A percentile compares a stretch with the other conserved stretches of the same genome.
These are phyloP conservation scores for Porcisia hertigi DNA, from an alignment of 208 protist genomes.

Conservation along the genomic window DNA sequence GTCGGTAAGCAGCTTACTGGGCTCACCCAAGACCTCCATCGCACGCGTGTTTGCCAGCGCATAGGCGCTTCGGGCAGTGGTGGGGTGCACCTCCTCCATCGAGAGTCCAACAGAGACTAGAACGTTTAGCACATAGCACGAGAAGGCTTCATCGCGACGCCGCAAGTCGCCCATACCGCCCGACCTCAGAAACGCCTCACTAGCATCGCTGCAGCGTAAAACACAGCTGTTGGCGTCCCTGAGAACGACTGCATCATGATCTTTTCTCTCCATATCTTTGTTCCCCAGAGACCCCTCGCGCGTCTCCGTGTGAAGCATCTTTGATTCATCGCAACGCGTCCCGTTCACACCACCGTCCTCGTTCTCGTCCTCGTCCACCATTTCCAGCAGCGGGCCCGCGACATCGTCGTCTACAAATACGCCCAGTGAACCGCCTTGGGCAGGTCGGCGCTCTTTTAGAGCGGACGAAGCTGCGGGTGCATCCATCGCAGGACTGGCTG, in stretches of 20 bases:
- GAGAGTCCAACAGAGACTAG: conserved; percentile 48
- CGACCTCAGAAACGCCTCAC: background rate
- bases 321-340: background rate
- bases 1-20: conserved; percentile 11
- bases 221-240: background rate
- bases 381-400: background rate
- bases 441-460: background rate
- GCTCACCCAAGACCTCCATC: conserved; percentile 24
- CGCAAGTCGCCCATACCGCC: conserved; percentile 22
- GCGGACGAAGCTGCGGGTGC: background rate
- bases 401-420: conserved; percentile 7
- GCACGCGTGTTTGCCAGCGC: conserved; percentile 24
- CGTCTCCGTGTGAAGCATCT: too few species aligned
- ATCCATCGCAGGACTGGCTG: background rate
- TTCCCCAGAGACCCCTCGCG: background rate
- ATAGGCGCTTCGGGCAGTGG: conserved; percentile 42
- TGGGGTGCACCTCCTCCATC: conserved; percentile 44
- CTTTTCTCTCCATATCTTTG: conserved; percentile 8
- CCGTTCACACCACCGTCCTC: background rate
- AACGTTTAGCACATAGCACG: conserved; percentile 44
- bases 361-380: background rate
- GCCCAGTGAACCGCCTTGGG: background rate
- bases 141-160: conserved; percentile 37
- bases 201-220: conserved; percentile 6
- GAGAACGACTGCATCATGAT: background rate